Conservation (phyloP, 2,329 filamentous ascomycete species). For the Fusarium nodosum region DNA sequence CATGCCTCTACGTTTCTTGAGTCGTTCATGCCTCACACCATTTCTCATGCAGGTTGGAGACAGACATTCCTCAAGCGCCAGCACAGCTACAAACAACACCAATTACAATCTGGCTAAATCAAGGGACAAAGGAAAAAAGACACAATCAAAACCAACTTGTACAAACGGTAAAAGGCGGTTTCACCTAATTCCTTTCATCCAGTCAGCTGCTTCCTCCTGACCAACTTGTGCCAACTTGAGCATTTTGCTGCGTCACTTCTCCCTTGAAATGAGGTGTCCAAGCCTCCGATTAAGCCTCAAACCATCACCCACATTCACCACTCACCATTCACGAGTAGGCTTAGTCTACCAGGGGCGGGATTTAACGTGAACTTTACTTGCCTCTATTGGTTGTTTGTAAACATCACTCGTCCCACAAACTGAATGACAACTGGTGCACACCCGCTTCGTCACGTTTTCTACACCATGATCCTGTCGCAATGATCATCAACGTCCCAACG, state of each 20-base stretch:
- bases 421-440: conserved; percentile 43
- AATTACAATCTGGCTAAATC: conserved; percentile 12
- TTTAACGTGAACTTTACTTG: conserved; percentile 31
- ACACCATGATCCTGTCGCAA: conserved; percentile 34
- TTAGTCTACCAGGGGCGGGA: conserved; percentile 28
- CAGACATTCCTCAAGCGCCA: conserved; percentile 31
- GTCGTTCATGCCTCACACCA: conserved; percentile 40
- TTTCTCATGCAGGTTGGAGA: conserved; percentile 39
- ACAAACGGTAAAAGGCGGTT: conserved; percentile 37
- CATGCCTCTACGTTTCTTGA: conserved; percentile 29
- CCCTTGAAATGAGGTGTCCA: conserved; percentile 36
- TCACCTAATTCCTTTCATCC: conserved; percentile 28
- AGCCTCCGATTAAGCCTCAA: conserved; percentile 42
- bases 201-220: conserved; percentile 34
- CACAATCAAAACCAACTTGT: conserved; percentile 22
- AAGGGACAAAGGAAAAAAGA: conserved; percentile 24
- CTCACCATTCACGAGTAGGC: conserved; percentile 28
- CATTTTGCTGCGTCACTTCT: conserved; percentile 42
- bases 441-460: conserved; percentile 48
- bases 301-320: conserved; percentile 25
- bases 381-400: conserved; percentile 34
- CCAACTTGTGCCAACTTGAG: conserved; percentile 39
- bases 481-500: conserved; percentile 43
- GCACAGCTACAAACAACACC: conserved; percentile 8
- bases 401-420: conserved; percentile 35